Base-by-base conservation (phyloP, 177 flowering plant species). In the Vitis hybrid region DNA sequence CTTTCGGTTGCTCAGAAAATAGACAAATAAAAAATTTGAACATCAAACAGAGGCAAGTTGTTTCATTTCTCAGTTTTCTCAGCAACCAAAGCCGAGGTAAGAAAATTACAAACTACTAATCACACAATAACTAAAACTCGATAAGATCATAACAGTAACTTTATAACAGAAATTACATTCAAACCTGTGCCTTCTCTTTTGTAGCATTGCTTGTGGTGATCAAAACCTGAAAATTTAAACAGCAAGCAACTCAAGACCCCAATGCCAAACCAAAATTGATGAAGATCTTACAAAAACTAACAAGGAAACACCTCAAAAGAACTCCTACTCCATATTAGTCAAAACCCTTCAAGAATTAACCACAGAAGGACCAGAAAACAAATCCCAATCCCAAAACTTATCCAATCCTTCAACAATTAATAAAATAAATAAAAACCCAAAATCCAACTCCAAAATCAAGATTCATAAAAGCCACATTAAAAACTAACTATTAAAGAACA, bases 121-220 rank as follows among this genome's bases (percentile, higher is more conserved):
- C 0, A 39, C 45, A 39, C 5, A 39, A 5, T 39, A 39, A 53
- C 57, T n/a, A 53, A 53, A 10, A 53, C 57, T 13, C 3, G 8
- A 53, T 5, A 53, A n/a, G 57, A 59, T 22, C 62, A 62, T 7
- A 51, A 60, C 3, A 0, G 18, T 4, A 60, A 60, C 58, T 14
- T 55, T 1, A 55, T 14, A 16, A 55, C 58, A 56, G 56, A 65
- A 13, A 9, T 18, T 22, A 49, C 39, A 26, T n/a, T 48, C 73
- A 64, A 63, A 92, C 98, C 87, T 92, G 98, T 0, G 97, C 78
- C 75, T 86, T 90, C 79, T 89, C 96, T 72, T 80, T 92, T 0
- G 92, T 84, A 57, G 88, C 90, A 75, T 82, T 70, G 69, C 81
- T 82, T 6, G 85, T 77, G 2, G 88, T 82, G 68, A 91, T 84